Evolutionary conservation across 2,329 filamentous ascomycete genomes (phyloP).

Genomic region (Colletotrichum godetiae): DNA sequence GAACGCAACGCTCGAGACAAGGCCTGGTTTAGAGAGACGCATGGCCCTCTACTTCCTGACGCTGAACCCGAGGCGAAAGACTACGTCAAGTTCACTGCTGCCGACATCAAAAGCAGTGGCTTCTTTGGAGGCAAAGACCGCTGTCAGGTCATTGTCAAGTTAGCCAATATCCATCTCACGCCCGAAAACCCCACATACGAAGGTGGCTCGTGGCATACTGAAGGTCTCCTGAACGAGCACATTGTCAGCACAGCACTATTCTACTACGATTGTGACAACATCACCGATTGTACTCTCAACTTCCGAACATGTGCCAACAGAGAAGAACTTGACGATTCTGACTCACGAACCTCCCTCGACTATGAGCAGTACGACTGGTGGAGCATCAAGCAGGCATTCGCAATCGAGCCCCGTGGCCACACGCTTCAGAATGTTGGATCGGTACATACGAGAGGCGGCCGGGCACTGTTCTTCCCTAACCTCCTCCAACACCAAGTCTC

Average conservation of each 20-base stretch:
- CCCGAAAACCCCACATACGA: slow-evolving; percentile 67
- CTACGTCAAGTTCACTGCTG: slow-evolving; percentile 26
- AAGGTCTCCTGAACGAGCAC: slow-evolving; percentile 69
- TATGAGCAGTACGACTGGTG: slow-evolving; percentile 47
- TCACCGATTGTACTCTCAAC: slow-evolving; percentile 61
- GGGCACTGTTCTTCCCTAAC: slow-evolving; percentile 68
- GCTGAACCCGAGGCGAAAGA: too few species aligned
- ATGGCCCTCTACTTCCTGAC: too few species aligned
- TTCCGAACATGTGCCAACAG: slow-evolving; percentile 58
- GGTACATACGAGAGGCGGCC: slow-evolving; percentile 57
- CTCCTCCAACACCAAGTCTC: slow-evolving; percentile 62
- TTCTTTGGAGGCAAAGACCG: slow-evolving; percentile 45
- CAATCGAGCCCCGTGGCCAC: slow-evolving; percentile 38
- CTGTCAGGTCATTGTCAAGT: slow-evolving; percentile 73
- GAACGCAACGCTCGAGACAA: too few species aligned
- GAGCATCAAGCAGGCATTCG: slow-evolving; percentile 50
- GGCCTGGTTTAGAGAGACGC: too few species aligned
- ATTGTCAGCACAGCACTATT: slow-evolving; percentile 74
- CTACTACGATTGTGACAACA: slow-evolving; percentile 71
- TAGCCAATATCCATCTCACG: slow-evolving; percentile 70
- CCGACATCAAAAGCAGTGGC: slow-evolving; percentile 40
- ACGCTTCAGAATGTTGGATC: slow-evolving; percentile 57
- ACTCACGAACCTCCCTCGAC: slow-evolving; percentile 32
- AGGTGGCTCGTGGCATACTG: slow-evolving; percentile 66
- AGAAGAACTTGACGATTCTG: slow-evolving; percentile 42